Percentiles rank a stretch among this genome's conserved stretches.
These are phyloP conservation scores for Cytospora piceae DNA, from an alignment of 2,329 filamentous ascomycete genomes.

Conservation along the genomic window DNA sequence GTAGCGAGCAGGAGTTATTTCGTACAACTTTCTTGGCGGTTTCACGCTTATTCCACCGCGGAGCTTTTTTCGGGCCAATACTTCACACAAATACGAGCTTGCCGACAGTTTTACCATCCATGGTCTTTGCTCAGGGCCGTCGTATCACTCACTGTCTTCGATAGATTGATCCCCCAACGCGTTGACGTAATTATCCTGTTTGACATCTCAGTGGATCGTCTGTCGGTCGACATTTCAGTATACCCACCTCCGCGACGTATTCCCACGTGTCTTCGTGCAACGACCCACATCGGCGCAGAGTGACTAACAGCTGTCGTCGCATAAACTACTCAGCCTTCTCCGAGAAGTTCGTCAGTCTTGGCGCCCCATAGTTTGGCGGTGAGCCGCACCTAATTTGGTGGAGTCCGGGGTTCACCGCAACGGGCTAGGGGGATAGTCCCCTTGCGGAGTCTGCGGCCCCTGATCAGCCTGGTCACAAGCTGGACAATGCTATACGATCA, in stretches of 20 bases:
- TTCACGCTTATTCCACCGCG: background rate
- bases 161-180: background rate
- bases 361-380: constrained; percentile 19
- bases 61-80: background rate
- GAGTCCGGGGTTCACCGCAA: constrained; percentile 18
- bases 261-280: constrained; percentile 16
- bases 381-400: constrained; percentile 23
- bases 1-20: background rate
- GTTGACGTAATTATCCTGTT: background rate
- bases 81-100: background rate
- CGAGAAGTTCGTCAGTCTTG: constrained; percentile 17
- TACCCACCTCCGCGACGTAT: constrained; percentile 17
- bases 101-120: background rate
- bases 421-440: constrained; percentile 10
- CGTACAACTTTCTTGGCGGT: background rate
- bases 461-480: constrained; percentile 6
- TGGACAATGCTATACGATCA: background rate
- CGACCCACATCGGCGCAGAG: constrained; percentile 1
- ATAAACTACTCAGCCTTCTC: constrained; percentile 17
- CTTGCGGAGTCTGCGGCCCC: constrained; percentile 7
- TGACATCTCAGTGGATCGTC: background rate
- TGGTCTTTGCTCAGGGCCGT: background rate
- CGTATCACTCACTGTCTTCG: background rate
- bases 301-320: constrained; percentile 14
- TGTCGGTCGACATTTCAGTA: background rate